Evolutionary conservation across 129 eudicot genomes (phyloP).

Genomic region (Centaurea solstitialis): DNA sequence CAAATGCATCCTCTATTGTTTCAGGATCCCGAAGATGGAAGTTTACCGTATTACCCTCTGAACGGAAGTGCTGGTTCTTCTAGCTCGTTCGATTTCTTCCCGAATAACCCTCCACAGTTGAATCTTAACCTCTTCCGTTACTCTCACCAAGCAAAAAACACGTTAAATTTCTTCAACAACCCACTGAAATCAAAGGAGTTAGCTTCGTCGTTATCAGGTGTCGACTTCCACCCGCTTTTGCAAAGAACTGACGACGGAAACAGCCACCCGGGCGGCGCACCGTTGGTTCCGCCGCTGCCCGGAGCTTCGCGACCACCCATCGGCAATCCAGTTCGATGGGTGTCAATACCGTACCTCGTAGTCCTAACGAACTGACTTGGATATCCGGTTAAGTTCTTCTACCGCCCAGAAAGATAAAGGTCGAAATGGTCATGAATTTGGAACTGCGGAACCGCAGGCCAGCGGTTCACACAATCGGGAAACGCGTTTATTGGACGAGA

Average conservation of each 20-base stretch:
- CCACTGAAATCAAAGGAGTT: slow-evolving; percentile 45
- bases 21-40: slow-evolving; percentile 65
- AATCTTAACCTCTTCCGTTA: slow-evolving; percentile 63
- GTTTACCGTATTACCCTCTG: slow-evolving; percentile 63
- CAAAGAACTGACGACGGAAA: slow-evolving; percentile 56
- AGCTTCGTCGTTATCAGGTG: slow-evolving; percentile 34
- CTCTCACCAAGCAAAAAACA: slow-evolving; percentile 48
- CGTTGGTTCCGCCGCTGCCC: slow-evolving; percentile 26
- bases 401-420: slow-evolving; percentile 45
- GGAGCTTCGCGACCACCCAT: slow-evolving; percentile 26
- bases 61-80: slow-evolving; percentile 42
- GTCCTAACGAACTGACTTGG: slow-evolving; percentile 74
- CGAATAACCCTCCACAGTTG: slow-evolving; percentile 53
- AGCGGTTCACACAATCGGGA: not conserved
- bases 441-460: slow-evolving; percentile 21
- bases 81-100: slow-evolving; percentile 66
- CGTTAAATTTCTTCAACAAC: slow-evolving; percentile 49
- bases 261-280: slow-evolving; percentile 13
- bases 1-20: slow-evolving; percentile 95
- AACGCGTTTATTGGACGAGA: slow-evolving; percentile 18
- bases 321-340: slow-evolving; percentile 22
- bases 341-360: slow-evolving; percentile 32
- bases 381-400: slow-evolving; percentile 68
- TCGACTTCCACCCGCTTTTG: slow-evolving; percentile 89
- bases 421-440: slow-evolving; percentile 21